Evolutionary conservation across 306 rosid species (phyloP).

Genomic region (peach (Prunus persica)): DNA sequence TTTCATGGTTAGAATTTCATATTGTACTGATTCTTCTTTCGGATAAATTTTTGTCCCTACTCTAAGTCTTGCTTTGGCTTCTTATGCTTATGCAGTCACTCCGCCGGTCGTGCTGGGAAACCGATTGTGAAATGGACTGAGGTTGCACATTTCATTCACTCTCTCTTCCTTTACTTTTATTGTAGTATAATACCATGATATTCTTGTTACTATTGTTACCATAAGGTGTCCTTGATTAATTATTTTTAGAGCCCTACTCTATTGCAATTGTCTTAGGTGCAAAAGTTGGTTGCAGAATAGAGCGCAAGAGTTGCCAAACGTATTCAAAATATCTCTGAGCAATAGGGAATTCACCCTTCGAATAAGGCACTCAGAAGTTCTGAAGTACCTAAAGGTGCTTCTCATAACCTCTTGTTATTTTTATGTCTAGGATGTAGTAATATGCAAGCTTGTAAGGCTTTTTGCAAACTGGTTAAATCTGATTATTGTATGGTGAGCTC

Average conservation of each 20-base stretch:
- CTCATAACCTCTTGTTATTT: constrained; percentile 14
- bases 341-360: constrained; percentile 31
- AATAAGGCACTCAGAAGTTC: constrained; percentile 22
- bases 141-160: constrained; percentile 6
- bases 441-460: neutral
- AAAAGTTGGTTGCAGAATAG: constrained; percentile 69
- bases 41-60: too few species aligned
- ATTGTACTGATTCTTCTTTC: too few species aligned
- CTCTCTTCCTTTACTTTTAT: neutral
- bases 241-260: neutral
- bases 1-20: too few species aligned
- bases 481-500: neutral
- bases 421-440: neutral
- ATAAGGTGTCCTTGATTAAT: neutral
- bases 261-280: constrained; percentile 43
- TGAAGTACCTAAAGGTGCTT: constrained; percentile 29
- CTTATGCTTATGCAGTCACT: too few species aligned
- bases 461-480: neutral
- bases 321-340: constrained; percentile 28
- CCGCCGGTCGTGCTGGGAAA: too few species aligned
- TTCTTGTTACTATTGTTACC: neutral
- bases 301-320: constrained; percentile 42
- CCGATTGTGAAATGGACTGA: too few species aligned
- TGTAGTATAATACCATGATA: neutral
- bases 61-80: too few species aligned